Conservation (phyloP, 495 filamentous ascomycete species). For the Parachaetomium inaequale region DNA sequence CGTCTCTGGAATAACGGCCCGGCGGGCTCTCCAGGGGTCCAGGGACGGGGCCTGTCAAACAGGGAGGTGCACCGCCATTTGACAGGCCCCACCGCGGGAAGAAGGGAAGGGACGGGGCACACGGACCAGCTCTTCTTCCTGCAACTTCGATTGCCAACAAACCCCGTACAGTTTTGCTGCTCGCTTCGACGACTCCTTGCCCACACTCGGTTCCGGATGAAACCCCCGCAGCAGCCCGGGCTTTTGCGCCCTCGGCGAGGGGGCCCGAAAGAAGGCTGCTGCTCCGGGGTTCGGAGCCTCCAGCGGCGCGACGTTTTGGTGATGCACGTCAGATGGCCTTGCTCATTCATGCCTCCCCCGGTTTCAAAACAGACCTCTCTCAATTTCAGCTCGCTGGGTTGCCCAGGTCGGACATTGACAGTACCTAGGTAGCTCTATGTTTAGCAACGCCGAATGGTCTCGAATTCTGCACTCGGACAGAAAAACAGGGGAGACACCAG, state of each 20-base stretch:
- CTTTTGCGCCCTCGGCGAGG: constrained; percentile 3
- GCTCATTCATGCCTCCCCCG: background rate
- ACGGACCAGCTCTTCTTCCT: background rate
- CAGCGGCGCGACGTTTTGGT: background rate
- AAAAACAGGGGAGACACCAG: background rate
- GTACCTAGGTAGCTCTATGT: background rate
- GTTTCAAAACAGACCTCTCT: background rate
- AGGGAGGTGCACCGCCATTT: background rate
- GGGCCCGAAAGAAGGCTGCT: background rate
- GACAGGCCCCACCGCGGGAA: constrained; percentile 1
- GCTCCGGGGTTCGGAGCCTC: constrained; percentile 1
- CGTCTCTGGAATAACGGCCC: background rate
- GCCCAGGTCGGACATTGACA: background rate
- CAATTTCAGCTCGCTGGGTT: background rate
- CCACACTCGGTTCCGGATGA: no score
- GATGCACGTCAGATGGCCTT: background rate
- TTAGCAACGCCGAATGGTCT: background rate
- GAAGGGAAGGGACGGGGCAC: background rate
- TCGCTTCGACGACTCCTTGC: background rate
- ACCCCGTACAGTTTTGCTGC: background rate
- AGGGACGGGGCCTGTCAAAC: background rate
- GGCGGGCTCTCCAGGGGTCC: background rate
- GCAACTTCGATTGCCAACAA: background rate
- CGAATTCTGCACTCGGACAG: background rate
- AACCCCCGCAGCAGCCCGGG: no score